Percentiles rank a stretch among this genome's conserved stretches.
phyloP scores from a whole-genome alignment of 1,284 basidiomycete genomes.

The Rhodotorula sp. region DNA sequence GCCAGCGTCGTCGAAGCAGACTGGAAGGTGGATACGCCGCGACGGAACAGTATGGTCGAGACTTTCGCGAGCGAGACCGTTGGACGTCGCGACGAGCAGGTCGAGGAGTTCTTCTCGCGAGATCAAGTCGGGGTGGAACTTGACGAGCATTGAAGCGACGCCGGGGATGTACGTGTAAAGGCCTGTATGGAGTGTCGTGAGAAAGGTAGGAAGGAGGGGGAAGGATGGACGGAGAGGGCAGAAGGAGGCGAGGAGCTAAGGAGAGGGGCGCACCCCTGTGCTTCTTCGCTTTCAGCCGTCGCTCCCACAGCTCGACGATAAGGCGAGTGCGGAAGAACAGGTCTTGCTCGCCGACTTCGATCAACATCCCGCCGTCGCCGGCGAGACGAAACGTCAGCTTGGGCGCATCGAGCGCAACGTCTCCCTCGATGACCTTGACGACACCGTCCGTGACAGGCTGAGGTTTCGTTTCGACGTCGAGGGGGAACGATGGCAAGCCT shows the following conservation, averaged over 20 bases:
- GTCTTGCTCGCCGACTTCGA: slow-evolving; percentile 61
- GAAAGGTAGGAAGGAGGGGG: no score
- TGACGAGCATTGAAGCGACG: slow-evolving; percentile 51
- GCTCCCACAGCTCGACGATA: slow-evolving; percentile 57
- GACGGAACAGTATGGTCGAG: slow-evolving; percentile 57
- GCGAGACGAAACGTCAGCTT: slow-evolving; percentile 38
- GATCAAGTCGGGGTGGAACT: slow-evolving; percentile 56
- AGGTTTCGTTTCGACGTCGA: neutral
- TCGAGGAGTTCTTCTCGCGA: slow-evolving; percentile 54
- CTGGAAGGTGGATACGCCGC: slow-evolving; percentile 61
- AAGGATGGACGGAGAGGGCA: no score
- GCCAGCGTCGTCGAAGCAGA: slow-evolving; percentile 64
- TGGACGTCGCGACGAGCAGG: slow-evolving; percentile 52
- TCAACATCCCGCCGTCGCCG: slow-evolving; percentile 60
- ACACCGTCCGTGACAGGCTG: slow-evolving; percentile 8
- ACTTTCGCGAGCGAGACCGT: slow-evolving; percentile 52
- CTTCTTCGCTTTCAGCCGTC: slow-evolving; percentile 49
- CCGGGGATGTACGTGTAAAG: slow-evolving; percentile 48
- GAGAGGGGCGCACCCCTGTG: slow-evolving; percentile 42
- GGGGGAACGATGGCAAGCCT: slow-evolving; percentile 3
- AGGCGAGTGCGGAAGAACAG: slow-evolving; percentile 58
- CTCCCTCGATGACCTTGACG: slow-evolving; percentile 12
- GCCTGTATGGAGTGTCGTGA: slow-evolving; percentile 31
- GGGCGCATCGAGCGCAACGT: slow-evolving; percentile 2
- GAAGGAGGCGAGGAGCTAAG: no score